A percentile compares a stretch with the other conserved stretches of the same genome.
These are phyloP conservation scores for Coprinopsis strossmayeri DNA, from an alignment of 768 basidiomycete species.

Conservation along the genomic window DNA sequence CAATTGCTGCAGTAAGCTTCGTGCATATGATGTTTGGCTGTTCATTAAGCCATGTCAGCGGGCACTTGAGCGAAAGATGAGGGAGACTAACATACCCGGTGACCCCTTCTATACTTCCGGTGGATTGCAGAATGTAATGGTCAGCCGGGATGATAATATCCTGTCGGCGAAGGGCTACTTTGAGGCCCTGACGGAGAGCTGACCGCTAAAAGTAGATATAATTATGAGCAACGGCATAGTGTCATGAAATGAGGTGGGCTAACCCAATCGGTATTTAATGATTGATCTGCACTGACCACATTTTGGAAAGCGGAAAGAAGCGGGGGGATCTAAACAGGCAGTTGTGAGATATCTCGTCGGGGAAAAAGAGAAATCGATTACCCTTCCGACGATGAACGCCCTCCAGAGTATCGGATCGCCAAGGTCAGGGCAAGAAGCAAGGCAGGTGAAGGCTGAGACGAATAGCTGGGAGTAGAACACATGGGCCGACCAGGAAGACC, in stretches of 20 bases:
- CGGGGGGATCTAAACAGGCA: constrained; percentile 47
- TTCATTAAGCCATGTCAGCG: background rate
- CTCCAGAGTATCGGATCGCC: constrained; percentile 48
- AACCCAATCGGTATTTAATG: constrained; percentile 55
- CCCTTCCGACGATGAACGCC: constrained; percentile 66
- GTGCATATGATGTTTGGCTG: constrained; percentile 26
- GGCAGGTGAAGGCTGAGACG: constrained; percentile 53
- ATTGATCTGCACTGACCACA: constrained; percentile 44
- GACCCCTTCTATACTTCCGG: constrained; percentile 21
- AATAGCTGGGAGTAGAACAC: constrained; percentile 67
- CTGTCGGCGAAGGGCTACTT: constrained; percentile 39
- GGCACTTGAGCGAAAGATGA: too few species aligned
- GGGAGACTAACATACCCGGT: constrained; percentile 18
- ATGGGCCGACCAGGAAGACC: constrained; percentile 56
- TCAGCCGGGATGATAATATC: constrained; percentile 56
- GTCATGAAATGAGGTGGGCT: constrained; percentile 13
- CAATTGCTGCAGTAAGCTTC: constrained; percentile 53
- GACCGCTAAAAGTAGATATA: constrained; percentile 20
- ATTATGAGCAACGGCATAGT: constrained; percentile 1
- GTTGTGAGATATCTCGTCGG: background rate
- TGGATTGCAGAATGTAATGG: constrained; percentile 29
- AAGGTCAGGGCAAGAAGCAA: constrained; percentile 38
- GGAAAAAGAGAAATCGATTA: constrained; percentile 27
- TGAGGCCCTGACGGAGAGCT: constrained; percentile 44
- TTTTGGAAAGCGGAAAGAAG: constrained; percentile 52